These are phyloP conservation scores for Metroxylon sagu DNA, from an alignment of 176 grass and related monocot species.

Conservation along the genomic window DNA sequence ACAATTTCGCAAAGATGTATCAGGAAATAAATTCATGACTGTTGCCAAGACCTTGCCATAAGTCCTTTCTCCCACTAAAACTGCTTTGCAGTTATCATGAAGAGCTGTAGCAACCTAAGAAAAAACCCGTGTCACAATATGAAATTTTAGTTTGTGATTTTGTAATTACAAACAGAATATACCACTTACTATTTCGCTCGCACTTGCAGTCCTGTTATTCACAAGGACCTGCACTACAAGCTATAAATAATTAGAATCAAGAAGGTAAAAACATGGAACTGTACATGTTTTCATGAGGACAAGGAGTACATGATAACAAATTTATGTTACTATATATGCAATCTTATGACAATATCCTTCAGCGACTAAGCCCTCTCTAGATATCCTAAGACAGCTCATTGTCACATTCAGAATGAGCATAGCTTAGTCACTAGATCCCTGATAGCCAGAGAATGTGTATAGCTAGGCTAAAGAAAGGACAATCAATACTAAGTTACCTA, in stretches of 20 bases:
- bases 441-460: too few relatives aligned
- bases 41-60: constrained; percentile 75
- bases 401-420: too few relatives aligned
- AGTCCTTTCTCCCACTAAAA: constrained; percentile 80
- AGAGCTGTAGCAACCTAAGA: constrained; percentile 89
- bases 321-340: too few relatives aligned
- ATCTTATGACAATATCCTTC: too few relatives aligned
- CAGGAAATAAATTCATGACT: neutral
- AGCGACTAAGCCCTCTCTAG: too few relatives aligned
- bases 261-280: neutral
- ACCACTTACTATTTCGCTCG: constrained; percentile 91
- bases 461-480: too few relatives aligned
- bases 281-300: too few relatives aligned
- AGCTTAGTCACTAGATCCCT: too few relatives aligned
- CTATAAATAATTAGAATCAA: constrained; percentile 23
- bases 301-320: neutral
- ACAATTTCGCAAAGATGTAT: neutral
- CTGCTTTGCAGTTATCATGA: constrained; percentile 99
- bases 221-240: constrained; percentile 59
- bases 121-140: neutral
- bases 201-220: constrained; percentile 90
- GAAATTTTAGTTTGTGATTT: too few relatives aligned
- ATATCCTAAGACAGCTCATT: too few relatives aligned
- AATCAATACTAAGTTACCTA: too few relatives aligned
- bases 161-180: too few relatives aligned